Conservation (phyloP, 2,329 filamentous ascomycete species). For the Sporothrix protearum region DNA sequence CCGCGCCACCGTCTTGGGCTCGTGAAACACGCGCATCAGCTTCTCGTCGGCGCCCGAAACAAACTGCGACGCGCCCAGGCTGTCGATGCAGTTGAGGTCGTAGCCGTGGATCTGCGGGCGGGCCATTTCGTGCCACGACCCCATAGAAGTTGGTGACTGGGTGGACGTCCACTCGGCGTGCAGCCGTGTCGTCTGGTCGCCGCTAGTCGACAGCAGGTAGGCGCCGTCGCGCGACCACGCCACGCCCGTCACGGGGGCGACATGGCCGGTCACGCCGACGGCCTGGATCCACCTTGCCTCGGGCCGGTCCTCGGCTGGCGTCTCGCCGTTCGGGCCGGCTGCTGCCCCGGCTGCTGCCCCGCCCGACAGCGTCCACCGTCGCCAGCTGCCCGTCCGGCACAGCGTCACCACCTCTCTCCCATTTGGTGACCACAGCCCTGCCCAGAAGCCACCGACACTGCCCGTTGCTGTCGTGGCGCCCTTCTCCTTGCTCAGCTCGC, state of each 20-base stretch:
- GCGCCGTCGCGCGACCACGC: constrained; percentile 78
- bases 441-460: constrained; percentile 95
- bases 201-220: constrained; percentile 83
- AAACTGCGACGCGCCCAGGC: constrained; percentile 69
- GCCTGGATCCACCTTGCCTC: constrained; percentile 63
- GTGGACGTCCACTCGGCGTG: constrained; percentile 67
- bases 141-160: neutral
- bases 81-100: constrained; percentile 90
- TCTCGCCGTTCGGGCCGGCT: neutral
- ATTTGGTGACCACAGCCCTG: constrained; percentile 82
- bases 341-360: neutral
- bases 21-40: constrained; percentile 89
- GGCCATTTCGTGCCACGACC: constrained; percentile 92
- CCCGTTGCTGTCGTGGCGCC: constrained; percentile 95
- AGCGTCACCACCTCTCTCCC: constrained; percentile 72
- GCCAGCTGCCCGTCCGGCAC: constrained; percentile 89
- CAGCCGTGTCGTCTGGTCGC: constrained; percentile 88
- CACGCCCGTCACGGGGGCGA: constrained; percentile 73
- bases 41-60: constrained; percentile 97
- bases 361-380: constrained; percentile 58
- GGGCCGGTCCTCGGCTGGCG: constrained; percentile 51
- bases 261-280: constrained; percentile 79
- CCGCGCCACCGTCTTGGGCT: constrained; percentile 76
- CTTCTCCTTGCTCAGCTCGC: constrained; percentile 91
- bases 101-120: constrained; percentile 97